These are phyloP conservation scores for Cladophialophora chaetospira DNA, from an alignment of 2,329 filamentous ascomycete species.

Conservation along the genomic window DNA sequence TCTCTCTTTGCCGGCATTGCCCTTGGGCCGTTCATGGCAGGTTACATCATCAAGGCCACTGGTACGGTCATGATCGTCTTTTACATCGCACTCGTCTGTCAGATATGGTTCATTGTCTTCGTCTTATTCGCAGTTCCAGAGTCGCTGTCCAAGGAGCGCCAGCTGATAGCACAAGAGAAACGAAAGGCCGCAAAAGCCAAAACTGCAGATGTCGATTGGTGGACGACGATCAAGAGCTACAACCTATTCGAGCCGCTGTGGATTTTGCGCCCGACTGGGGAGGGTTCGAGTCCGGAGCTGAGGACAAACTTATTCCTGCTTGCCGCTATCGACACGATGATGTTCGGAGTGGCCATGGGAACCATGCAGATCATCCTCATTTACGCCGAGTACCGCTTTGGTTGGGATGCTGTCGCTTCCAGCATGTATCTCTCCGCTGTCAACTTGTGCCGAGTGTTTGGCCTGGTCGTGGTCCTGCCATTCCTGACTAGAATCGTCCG, in stretches of 20 bases:
- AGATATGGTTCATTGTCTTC: constrained; percentile 72
- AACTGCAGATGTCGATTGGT: constrained; percentile 38
- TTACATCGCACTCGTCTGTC: constrained; percentile 73
- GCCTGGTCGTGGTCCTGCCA: constrained; percentile 75
- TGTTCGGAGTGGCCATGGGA: constrained; percentile 81
- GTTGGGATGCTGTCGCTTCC: constrained; percentile 79
- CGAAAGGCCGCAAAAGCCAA: constrained; percentile 50
- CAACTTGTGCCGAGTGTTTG: constrained; percentile 73
- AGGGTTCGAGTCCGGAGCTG: constrained; percentile 60
- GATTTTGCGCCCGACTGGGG: constrained; percentile 73
- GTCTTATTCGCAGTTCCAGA: constrained; percentile 76
- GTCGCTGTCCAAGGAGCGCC: constrained; percentile 74
- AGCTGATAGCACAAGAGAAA: constrained; percentile 70
- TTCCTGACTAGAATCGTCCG: constrained; percentile 75
- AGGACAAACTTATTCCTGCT: constrained; percentile 82
- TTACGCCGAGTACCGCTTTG: constrained; percentile 78
- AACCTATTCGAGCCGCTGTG: constrained; percentile 78
- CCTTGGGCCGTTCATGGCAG: constrained; percentile 78
- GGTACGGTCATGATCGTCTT: constrained; percentile 79
- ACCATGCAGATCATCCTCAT: constrained; percentile 78
- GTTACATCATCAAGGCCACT: constrained; percentile 74
- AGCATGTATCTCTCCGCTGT: constrained; percentile 79
- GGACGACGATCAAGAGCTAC: constrained; percentile 49
- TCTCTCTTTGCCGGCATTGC: constrained; percentile 89
- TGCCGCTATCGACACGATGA: constrained; percentile 75